Percentiles rank a stretch among this genome's conserved stretches.
Evolutionary conservation across 192 early-diverging fungal genomes (phyloP).

Genomic region (Coemansia sp.): DNA sequence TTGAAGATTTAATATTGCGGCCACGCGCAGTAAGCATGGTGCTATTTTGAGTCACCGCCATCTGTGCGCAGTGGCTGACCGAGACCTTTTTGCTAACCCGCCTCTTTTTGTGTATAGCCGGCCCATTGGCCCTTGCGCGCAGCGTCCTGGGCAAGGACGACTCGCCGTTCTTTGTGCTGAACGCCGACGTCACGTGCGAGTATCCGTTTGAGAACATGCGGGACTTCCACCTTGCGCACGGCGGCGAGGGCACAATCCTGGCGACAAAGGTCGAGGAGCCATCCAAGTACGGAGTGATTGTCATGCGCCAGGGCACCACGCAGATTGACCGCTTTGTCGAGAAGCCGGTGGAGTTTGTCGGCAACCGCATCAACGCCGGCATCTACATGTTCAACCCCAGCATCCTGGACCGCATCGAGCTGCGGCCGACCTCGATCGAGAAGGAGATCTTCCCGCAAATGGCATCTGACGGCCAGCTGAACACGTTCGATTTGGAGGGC

Average conservation of each 20-base stretch:
- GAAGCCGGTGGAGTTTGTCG: conserved; percentile 93
- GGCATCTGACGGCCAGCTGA: conserved; percentile 82
- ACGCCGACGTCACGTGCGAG: conserved; percentile 98
- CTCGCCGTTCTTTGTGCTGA: conserved; percentile 97
- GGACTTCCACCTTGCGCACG: conserved; percentile 89
- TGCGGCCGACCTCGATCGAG: conserved; percentile 96
- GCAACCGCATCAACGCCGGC: conserved; percentile 98
- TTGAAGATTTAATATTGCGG: not conserved
- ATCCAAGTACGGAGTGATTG: conserved; percentile 98
- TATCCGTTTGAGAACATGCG: conserved; percentile 90
- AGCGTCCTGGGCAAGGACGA: conserved; percentile 90
- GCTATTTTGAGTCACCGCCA: conserved; percentile 1
- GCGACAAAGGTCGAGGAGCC: conserved; percentile 97
- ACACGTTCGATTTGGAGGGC: conserved; percentile 90
- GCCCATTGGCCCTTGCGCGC: conserved; percentile 92
- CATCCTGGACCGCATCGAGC: conserved; percentile 89
- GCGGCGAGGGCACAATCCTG: conserved; percentile 94
- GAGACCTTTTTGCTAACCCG: not conserved
- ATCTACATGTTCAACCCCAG: conserved; percentile 96
- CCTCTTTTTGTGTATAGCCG: conserved; percentile 50
- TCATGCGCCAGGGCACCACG: conserved; percentile 70
- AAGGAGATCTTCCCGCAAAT: conserved; percentile 96
- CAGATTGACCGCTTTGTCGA: conserved; percentile 95
- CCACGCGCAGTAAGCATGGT: not conserved
- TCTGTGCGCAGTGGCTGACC: not conserved